phyloP scores from a whole-genome alignment of 192 early-diverging fungal species.

The Lunasporangiospora selenospora region DNA sequence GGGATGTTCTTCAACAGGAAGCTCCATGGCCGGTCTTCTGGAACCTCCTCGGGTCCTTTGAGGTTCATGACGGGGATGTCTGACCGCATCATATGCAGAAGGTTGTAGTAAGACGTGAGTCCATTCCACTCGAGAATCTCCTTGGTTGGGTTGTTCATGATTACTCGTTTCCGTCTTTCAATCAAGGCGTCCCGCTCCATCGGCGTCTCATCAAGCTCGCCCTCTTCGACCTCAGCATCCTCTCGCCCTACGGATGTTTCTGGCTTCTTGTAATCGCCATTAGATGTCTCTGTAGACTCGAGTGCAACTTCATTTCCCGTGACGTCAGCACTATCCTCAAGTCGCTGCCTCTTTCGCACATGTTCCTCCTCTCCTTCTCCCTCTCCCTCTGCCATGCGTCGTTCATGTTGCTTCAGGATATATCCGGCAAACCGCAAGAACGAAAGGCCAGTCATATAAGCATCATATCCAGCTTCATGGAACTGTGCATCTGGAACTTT shows the following conservation, averaged over 20 bases:
- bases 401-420: conserved; percentile 50
- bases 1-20: conserved; percentile 66
- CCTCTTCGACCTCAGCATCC: conserved; percentile 28
- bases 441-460: conserved; percentile 84
- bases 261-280: too few relatives aligned
- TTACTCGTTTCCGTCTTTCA: conserved; percentile 20
- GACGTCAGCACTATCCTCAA: too few relatives aligned
- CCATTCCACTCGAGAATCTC: conserved; percentile 22
- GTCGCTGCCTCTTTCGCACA: conserved; percentile 25
- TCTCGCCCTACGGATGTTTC: not conserved
- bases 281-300: too few relatives aligned
- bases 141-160: conserved; percentile 32
- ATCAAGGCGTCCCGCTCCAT: conserved; percentile 24
- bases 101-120: conserved; percentile 56
- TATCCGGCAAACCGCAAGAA: conserved; percentile 73
- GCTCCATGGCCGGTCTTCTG: conserved; percentile 49
- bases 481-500: conserved; percentile 50
- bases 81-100: conserved; percentile 71
- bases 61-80: conserved; percentile 68
- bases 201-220: conserved; percentile 25
- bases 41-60: conserved; percentile 53
- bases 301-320: too few relatives aligned
- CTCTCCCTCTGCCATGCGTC: conserved; percentile 1
- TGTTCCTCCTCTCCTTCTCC: conserved; percentile 7
- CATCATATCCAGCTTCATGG: conserved; percentile 96